Evolutionary conservation across 129 eudicot species (phyloP).

Genomic region (Saposhnikovia divaricata): DNA sequence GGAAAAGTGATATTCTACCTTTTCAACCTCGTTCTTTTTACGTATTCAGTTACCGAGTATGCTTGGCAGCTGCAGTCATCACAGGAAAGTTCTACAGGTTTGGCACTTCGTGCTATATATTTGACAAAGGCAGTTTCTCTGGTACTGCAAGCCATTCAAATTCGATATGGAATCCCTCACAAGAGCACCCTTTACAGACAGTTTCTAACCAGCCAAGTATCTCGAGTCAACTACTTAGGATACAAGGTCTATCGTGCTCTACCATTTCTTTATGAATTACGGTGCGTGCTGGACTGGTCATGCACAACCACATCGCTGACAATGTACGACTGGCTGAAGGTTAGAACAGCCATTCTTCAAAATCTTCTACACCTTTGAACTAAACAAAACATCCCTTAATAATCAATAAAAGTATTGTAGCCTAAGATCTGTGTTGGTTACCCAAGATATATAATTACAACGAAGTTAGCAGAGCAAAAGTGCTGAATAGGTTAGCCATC

Average conservation of each 20-base stretch:
- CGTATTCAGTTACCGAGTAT: constrained; percentile 74
- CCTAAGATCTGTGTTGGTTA: background rate
- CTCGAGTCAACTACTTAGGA: constrained; percentile 74
- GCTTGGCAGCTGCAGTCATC: constrained; percentile 89
- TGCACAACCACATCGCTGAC: constrained; percentile 96
- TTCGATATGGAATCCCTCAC: constrained; percentile 83
- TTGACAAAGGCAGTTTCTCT: constrained; percentile 79
- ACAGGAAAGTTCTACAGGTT: constrained; percentile 56
- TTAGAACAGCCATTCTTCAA: constrained; percentile 14
- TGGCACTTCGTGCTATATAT: constrained; percentile 85
- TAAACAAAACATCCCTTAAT: constrained; percentile 7
- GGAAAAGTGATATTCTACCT: constrained; percentile 84
- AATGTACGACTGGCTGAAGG: constrained; percentile 99
- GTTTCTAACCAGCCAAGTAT: constrained; percentile 78
- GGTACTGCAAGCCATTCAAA: constrained; percentile 87
- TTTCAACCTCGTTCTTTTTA: constrained; percentile 71
- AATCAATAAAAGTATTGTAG: background rate
- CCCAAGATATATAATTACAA: background rate
- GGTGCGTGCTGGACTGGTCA: constrained; percentile 99
- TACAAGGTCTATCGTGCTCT: constrained; percentile 88
- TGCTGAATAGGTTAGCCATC: background rate
- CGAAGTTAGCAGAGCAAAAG: background rate
- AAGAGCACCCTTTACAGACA: constrained; percentile 92
- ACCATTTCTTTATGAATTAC: constrained; percentile 87
- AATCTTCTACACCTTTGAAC: constrained; percentile 1